These are phyloP conservation scores for Nelumbo lutea DNA, from an alignment of 164 flowering plant species.

Conservation along the genomic window DNA sequence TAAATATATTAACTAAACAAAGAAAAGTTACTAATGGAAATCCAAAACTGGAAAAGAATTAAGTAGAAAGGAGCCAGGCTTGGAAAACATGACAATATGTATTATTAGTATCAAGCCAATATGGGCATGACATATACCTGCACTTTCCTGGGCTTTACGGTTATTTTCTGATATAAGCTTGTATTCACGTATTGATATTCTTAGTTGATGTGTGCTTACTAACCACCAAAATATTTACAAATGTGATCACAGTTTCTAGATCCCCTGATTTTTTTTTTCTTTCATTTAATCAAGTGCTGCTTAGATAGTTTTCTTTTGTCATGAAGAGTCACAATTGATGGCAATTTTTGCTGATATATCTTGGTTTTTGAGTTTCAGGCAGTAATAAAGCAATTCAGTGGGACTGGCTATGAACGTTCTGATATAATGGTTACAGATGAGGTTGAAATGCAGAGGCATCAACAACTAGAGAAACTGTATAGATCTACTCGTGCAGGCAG, in stretches of 20 bases:
- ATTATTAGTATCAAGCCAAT: no score
- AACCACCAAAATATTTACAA: neutral
- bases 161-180: neutral
- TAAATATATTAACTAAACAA: no score
- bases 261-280: neutral
- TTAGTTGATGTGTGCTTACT: neutral
- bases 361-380: slow-evolving; percentile 44
- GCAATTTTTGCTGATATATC: neutral
- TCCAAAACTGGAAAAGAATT: no score
- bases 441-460: slow-evolving; percentile 87
- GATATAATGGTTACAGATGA: slow-evolving; percentile 88
- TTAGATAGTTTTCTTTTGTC: slow-evolving; percentile 5
- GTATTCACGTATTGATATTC: neutral
- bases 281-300: neutral
- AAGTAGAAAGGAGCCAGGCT: no score
- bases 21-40: no score
- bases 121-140: no score
- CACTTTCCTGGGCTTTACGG: neutral
- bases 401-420: slow-evolving; percentile 82
- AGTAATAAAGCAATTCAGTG: slow-evolving; percentile 86
- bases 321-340: neutral
- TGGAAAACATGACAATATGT: no score
- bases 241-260: neutral
- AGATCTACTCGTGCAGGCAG: slow-evolving; percentile 75
- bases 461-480: slow-evolving; percentile 86